Base-by-base conservation (phyloP, 805 yeast genomes). In the Wickerhamomyces silvicola region DNA sequence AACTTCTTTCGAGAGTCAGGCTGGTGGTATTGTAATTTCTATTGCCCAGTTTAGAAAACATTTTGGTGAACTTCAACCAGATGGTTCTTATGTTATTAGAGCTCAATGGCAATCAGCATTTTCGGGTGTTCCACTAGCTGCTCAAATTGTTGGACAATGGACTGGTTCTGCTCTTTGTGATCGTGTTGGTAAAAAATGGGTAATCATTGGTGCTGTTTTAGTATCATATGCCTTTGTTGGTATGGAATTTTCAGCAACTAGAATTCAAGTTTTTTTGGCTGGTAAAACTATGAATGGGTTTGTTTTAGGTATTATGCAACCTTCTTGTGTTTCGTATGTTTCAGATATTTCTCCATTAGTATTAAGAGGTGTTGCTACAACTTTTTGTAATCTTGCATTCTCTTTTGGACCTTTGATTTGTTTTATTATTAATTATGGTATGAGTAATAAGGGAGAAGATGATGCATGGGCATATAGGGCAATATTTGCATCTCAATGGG, bases 101-200 rank as follows among this genome's bases (percentile, higher is more conserved):
- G 61, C 66, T 22, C 48, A 49, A 15, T 65, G 71, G 72, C 72
- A 66, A 40, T 57, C 66, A 18, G 65, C 60, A 16, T 51, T 66
- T 30, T 44, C 56, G 21, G 60, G 59, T 33, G 47, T 43, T 12
- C 48, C 52, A 16, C 39, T 46, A 19, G 58, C 43, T 24, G 54
- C 63, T 26, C 49, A 53, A 28, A 54, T 60, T 24, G 21, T 57
- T 24, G 64, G 65, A 46, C 55, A 31, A 13, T 27, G 25, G 24
- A 14, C 29, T 10, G 26, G 35, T 24, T 27, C 39, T 21, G 40
- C 36, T 19, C 17, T 55, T 11, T 42, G 56, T 19, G 67, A 63
- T 33, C 41, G 48, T 30, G 46, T 50, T 29, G 67, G 67, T n/a
- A 56, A 59, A 42, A 56, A 58, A 36, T 43, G 37, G 37, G 51